Evolutionary conservation across 805 yeast genomes (phyloP), one percentile per base, ranked within the genome.

Genomic region (Candida fluviatilis): DNA sequence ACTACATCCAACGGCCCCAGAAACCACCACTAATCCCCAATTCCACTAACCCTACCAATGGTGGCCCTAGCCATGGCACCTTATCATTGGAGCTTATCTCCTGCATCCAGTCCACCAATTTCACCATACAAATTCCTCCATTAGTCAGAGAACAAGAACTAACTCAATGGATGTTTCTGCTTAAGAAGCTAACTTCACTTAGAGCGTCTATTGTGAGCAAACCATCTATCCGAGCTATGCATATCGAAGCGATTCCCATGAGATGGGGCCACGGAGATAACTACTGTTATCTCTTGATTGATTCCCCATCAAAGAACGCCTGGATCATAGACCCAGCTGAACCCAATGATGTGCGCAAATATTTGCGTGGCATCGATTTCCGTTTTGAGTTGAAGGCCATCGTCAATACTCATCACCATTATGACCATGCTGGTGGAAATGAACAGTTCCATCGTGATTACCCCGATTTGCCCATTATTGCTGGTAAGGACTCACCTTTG

Each of bases 351-450:
- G 71, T 46, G 15, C 36, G 43, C 42, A 77, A 77, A 6, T 55
- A 73, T 39, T 73, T 82, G 3, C 65, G 58, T 11, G 53, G 76
- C 19, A 48, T 62, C 25, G 54, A 65, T 25, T 55, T 67, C 13
- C 57, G 64, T 28, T 60, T 73, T 28, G 75, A 81, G 36, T 61
- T 93, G 37, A 71, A 69, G 31, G 87, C 91, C 1, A 84, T 93
- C 41, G 95, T 86, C 36, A 93, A 93, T 62, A 93, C 98, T 1
- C 99, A 93, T 57, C 99, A 93, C 57, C 99, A 93, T 60, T 78
- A 80, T 54, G 99, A 93, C 57, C 99, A 93, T 62, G 71, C 96
- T 2, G 96, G 87, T 16, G 98, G 97, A 2, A 90, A 89, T 52
- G 60, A 65, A 16, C 60, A 59, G 33, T 55, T 67, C 54, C 76